Base-by-base conservation (phyloP, 208 protist genomes). In the Strigomonas culicis region DNA sequence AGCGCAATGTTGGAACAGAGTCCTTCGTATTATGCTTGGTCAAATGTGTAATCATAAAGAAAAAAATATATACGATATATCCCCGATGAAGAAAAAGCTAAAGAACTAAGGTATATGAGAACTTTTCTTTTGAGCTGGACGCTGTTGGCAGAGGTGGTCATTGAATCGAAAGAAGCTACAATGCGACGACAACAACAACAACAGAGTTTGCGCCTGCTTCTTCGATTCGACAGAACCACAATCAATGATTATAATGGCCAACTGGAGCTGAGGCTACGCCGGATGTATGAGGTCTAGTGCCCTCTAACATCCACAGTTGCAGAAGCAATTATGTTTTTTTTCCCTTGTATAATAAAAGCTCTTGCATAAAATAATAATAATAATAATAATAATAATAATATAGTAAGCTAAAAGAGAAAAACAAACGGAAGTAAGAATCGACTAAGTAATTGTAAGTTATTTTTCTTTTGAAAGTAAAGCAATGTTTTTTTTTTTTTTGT, bases 371-470 rank as follows among this genome's bases (percentile, higher is more conserved):
- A 70, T 28, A 63, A 70, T 39, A 66, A 61, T 24, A 63, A 15
- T 36, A 55, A 27, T 21, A 39, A 58, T 27, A 63, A 30, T 24
- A 63, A 53, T 1, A 66, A 59, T 17, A 51, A 51, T 22, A 68
- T 30, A 59, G 7, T 43, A 49, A 59, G 21, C 8, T 47, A 2
- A 1, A 49, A 31, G 24, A 58, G 53, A 60, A 64, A 57, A 56
- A 56, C 69, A 70, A 59, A 74, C 19, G 19, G 44, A 62, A 61
- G 41, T 15, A 64, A 56, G 61, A 41, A 30, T 1, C 21, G 52
- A n/a, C 19, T 22, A 32, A 58, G 31, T 55, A 66, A 11, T 59
- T 53, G 7, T 27, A 58, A 27, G 49, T 50, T 1, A 47, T 53
- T 71, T 28, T 47, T 17, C 32, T 2, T 55, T 30, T 43, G 34